Percentiles rank a stretch among this genome's conserved stretches.
Conservation (phyloP, 164 flowering plant genomes). For the Paratinospora sagittata region DNA sequence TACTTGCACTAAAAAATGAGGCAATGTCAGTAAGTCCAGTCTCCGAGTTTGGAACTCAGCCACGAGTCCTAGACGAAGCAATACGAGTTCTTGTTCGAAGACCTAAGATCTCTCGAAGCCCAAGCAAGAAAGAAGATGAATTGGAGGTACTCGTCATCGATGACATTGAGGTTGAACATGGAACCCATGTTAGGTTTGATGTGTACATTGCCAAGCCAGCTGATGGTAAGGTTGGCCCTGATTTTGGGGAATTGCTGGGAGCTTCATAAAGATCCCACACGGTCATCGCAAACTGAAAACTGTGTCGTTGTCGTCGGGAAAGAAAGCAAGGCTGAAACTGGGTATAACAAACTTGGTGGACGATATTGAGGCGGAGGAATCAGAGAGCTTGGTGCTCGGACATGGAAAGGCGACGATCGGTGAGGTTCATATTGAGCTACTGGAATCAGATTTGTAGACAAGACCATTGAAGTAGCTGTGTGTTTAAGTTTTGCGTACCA, state of each 20-base stretch:
- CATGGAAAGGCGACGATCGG: neutral
- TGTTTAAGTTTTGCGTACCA: no score
- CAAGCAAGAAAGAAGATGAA: conserved; percentile 13
- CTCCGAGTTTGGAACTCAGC: conserved; percentile 13
- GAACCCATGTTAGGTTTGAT: neutral
- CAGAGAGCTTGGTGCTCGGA: neutral
- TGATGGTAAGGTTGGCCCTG: neutral
- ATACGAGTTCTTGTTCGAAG: conserved; percentile 10
- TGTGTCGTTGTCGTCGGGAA: no score
- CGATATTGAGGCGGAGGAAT: conserved; percentile 10
- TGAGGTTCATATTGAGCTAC: neutral
- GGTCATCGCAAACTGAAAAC: neutral
- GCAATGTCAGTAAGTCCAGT: neutral
- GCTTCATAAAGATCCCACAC: neutral
- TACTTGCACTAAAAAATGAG: neutral
- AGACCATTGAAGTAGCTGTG: no score
- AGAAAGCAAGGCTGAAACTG: neutral
- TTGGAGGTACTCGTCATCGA: neutral
- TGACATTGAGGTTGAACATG: neutral
- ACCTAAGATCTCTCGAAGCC: conserved; percentile 7
- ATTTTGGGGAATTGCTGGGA: neutral
- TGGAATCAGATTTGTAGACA: neutral
- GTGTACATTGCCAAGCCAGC: neutral
- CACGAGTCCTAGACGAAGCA: neutral
- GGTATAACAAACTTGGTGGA: conserved; percentile 8